Conservation (phyloP, 2,329 filamentous ascomycete genomes). For the Cladosporium sp. region DNA sequence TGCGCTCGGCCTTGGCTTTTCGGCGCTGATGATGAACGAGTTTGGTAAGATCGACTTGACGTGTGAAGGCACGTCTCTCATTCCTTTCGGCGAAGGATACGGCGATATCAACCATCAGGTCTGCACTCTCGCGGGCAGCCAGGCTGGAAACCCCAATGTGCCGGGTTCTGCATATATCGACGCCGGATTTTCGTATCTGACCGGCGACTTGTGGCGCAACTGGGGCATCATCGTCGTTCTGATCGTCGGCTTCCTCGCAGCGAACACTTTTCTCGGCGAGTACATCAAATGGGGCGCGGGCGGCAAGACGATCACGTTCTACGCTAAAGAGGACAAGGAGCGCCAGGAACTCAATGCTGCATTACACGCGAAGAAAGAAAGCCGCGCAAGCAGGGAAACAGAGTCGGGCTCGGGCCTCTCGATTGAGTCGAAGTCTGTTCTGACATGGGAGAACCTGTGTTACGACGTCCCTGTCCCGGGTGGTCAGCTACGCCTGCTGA, state of each 20-base stretch:
- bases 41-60: constrained; percentile 63
- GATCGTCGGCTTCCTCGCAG: constrained; percentile 66
- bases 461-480: constrained; percentile 45
- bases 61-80: constrained; percentile 60
- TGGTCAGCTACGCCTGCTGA: constrained; percentile 41
- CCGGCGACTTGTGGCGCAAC: constrained; percentile 70
- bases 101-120: constrained; percentile 67
- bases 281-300: constrained; percentile 70
- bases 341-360: constrained; percentile 59
- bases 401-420: constrained; percentile 42
- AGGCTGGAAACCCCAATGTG: constrained; percentile 57
- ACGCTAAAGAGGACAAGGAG: constrained; percentile 63
- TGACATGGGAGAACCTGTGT: constrained; percentile 48
- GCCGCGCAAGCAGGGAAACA: constrained; percentile 36
- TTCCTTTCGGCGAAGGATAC: constrained; percentile 67
- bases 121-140: constrained; percentile 71
- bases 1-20: constrained; percentile 66
- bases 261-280: constrained; percentile 75
- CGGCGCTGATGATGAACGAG: constrained; percentile 79
- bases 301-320: constrained; percentile 74
- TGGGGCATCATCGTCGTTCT: constrained; percentile 73
- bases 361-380: constrained; percentile 54
- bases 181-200: constrained; percentile 60
- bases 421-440: constrained; percentile 49
- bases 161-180: constrained; percentile 64